These are phyloP conservation scores for Plasmodium billcollinsi DNA, from an alignment of 169 alveolate genomes.

Conservation along the genomic window DNA sequence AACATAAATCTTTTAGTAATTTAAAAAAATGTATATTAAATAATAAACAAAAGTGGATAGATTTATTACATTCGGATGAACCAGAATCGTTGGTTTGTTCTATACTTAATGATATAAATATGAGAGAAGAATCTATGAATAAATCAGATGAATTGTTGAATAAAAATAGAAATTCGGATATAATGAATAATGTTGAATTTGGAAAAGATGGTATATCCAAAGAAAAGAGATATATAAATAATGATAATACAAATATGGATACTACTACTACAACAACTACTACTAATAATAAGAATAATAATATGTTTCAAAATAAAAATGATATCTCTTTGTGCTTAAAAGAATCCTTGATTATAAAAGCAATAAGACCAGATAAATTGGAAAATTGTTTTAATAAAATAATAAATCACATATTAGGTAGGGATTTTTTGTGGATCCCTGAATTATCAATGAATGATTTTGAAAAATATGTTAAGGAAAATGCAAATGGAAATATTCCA, in stretches of 20 bases:
- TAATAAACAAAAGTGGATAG: slow-evolving; percentile 55
- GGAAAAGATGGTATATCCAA: slow-evolving; percentile 4
- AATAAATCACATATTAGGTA: slow-evolving; percentile 91
- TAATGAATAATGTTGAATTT: slow-evolving; percentile 12
- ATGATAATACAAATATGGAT: too few relatives aligned
- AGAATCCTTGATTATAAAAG: slow-evolving; percentile 86
- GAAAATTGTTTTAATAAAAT: slow-evolving; percentile 86
- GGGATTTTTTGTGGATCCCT: slow-evolving; percentile 91
- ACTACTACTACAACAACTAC: not conserved
- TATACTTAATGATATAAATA: slow-evolving; percentile 12
- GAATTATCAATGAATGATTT: slow-evolving; percentile 90
- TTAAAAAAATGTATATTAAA: slow-evolving; percentile 38
- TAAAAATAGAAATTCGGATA: not conserved
- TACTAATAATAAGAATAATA: slow-evolving; percentile 1
- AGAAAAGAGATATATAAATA: too few relatives aligned
- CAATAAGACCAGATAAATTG: slow-evolving; percentile 97
- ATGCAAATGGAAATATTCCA: slow-evolving; percentile 93
- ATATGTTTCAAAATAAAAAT: slow-evolving; percentile 8
- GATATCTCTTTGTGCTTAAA: slow-evolving; percentile 58
- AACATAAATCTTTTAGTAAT: slow-evolving; percentile 48
- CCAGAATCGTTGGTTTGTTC: slow-evolving; percentile 64
- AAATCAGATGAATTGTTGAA: not conserved
- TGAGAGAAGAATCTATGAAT: not conserved
- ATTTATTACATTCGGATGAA: slow-evolving; percentile 62
- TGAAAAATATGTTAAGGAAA: slow-evolving; percentile 90